A percentile compares a stretch with the other conserved stretches of the same genome.
Evolutionary conservation across 768 basidiomycete genomes (phyloP).

Genomic region (Boletellus emodensis): DNA sequence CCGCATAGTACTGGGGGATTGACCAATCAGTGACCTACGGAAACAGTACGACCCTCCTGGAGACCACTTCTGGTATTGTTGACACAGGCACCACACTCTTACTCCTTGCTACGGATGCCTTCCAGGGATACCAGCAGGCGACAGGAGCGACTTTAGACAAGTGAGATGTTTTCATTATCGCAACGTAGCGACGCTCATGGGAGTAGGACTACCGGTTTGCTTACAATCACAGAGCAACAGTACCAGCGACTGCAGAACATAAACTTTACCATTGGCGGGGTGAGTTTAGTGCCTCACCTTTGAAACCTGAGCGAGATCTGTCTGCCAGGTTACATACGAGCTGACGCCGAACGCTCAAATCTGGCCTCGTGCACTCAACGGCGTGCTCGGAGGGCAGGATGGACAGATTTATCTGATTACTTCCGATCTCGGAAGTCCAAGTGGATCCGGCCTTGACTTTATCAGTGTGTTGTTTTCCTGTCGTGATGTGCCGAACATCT

Average conservation of each 20-base stretch:
- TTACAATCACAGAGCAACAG: slow-evolving; percentile 48
- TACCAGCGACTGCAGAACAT: slow-evolving; percentile 47
- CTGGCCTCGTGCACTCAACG: slow-evolving; percentile 61
- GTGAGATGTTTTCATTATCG: slow-evolving; percentile 26
- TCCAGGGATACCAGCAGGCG: slow-evolving; percentile 49
- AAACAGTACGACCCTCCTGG: slow-evolving; percentile 29
- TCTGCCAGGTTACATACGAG: slow-evolving; percentile 44
- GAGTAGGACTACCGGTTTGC: slow-evolving; percentile 49
- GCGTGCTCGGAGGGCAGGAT: slow-evolving; percentile 49
- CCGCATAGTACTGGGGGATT: slow-evolving; percentile 46
- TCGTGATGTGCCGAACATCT: neutral
- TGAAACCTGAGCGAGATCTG: neutral
- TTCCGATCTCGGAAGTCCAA: slow-evolving; percentile 47
- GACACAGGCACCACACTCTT: slow-evolving; percentile 54
- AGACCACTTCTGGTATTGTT: slow-evolving; percentile 43
- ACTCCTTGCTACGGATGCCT: slow-evolving; percentile 56
- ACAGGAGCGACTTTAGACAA: slow-evolving; percentile 51
- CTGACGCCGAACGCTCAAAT: slow-evolving; percentile 64
- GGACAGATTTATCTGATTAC: slow-evolving; percentile 53
- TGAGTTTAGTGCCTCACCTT: slow-evolving; percentile 10
- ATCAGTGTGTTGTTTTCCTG: slow-evolving; percentile 40
- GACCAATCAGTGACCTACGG: slow-evolving; percentile 38
- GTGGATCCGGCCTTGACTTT: slow-evolving; percentile 61
- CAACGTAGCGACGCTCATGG: neutral
- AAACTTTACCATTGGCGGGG: slow-evolving; percentile 49